Evolutionary conservation across 106 monocot genomes (phyloP).

Genomic region (Triglochin maritima): DNA sequence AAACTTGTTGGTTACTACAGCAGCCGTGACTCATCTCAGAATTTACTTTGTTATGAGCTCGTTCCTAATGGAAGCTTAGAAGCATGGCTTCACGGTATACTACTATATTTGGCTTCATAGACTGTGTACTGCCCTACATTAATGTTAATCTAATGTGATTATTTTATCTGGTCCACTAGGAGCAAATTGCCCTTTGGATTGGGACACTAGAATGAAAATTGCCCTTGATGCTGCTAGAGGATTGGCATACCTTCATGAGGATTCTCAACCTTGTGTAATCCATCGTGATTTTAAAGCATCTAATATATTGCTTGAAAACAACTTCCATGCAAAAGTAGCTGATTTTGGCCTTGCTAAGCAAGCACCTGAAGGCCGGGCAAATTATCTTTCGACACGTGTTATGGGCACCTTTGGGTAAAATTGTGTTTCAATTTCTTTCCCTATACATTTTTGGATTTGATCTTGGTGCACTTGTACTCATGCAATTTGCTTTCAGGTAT

Average conservation of each 20-base stretch:
- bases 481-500: slow-evolving; percentile 10
- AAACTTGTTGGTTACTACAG: slow-evolving; percentile 90
- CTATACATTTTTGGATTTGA: neutral
- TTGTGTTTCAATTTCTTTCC: neutral
- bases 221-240: slow-evolving; percentile 97
- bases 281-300: slow-evolving; percentile 98
- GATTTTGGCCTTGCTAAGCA: slow-evolving; percentile 98
- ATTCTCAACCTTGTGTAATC: slow-evolving; percentile 98
- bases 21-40: slow-evolving; percentile 52
- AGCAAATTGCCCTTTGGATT: slow-evolving; percentile 75
- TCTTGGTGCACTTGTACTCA: neutral
- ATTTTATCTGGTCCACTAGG: slow-evolving; percentile 54
- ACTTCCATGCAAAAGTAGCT: slow-evolving; percentile 93
- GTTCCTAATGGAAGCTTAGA: slow-evolving; percentile 98
- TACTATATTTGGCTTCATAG: neutral
- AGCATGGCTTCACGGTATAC: slow-evolving; percentile 89
- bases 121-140: too few species aligned
- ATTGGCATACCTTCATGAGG: slow-evolving; percentile 90
- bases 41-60: slow-evolving; percentile 92
- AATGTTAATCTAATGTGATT: too few species aligned
- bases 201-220: slow-evolving; percentile 98
- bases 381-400: slow-evolving; percentile 91
- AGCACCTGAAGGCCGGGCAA: slow-evolving; percentile 85
- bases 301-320: slow-evolving; percentile 90
- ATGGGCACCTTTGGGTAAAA: slow-evolving; percentile 99